phyloP scores from a whole-genome alignment of 1,139 yeast species.

The Yamadazyma dushanensis region DNA sequence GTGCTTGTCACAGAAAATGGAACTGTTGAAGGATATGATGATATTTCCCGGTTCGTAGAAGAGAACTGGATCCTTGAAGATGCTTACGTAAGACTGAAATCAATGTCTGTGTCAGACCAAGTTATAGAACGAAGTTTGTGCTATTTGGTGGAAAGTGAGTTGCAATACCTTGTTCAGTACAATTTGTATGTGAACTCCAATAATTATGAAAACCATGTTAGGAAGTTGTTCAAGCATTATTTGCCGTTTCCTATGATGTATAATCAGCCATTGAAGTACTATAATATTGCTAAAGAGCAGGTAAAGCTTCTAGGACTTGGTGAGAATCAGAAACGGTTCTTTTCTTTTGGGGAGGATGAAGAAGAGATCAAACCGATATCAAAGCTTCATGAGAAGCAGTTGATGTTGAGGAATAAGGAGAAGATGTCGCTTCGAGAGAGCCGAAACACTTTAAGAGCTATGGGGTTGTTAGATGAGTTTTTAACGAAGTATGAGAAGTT shows the following conservation, averaged over 20 bases:
- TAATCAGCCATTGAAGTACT: conserved; percentile 62
- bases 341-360: conserved; percentile 24
- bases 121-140: conserved; percentile 26
- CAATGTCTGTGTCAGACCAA: conserved; percentile 4
- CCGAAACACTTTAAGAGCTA: conserved; percentile 51
- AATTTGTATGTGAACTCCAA: conserved; percentile 57
- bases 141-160: conserved; percentile 37
- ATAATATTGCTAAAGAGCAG: conserved; percentile 50
- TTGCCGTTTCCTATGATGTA: conserved; percentile 88
- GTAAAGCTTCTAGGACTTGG: conserved; percentile 40
- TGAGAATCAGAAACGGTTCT: conserved; percentile 28
- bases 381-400: conserved; percentile 49
- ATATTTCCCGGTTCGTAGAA: conserved; percentile 36
- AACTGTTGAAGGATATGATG: conserved; percentile 46
- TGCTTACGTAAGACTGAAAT: not conserved
- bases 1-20: conserved; percentile 36
- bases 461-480: conserved; percentile 39
- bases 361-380: conserved; percentile 43
- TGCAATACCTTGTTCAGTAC: conserved; percentile 57
- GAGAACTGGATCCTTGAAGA: conserved; percentile 19
- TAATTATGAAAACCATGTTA: conserved; percentile 66
- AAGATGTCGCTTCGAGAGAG: conserved; percentile 48
- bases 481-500: conserved; percentile 27
- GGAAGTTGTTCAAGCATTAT: conserved; percentile 57
- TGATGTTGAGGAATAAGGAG: conserved; percentile 44